Evolutionary conservation across 179 eudicot genomes (phyloP), one percentile per base, ranked within the genome.

Genomic region (Silene noctiflora): DNA sequence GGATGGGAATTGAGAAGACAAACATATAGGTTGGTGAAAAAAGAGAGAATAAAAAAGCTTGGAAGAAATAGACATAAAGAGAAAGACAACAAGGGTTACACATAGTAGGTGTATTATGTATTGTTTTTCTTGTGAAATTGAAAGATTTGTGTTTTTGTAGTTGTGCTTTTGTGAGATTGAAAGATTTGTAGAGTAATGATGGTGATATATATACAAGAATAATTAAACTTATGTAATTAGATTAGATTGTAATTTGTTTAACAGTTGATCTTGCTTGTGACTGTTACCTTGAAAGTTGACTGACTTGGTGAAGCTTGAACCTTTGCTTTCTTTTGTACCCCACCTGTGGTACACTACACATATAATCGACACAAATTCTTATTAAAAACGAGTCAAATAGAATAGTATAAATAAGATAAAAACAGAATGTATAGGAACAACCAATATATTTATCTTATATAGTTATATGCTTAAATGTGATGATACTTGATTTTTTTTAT

Each of bases 201-300:
- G 31, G 42, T 51, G 60, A 75, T 42, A 39, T 7, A 12, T 20
- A 12, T 20, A 21, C 10, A 20, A 44, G 51, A 7, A n/a, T n/a
- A 44, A 44, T 44, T 20, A 61, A 10, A 8, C 12, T 61, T 20
- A 61, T 61, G n/a, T 21, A 24, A 20, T 7, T 61, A 1, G 2
- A 0, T 7, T 61, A 0, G 2, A 4, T 11, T 20, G 4, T 20
- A 21, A 61, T 22, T 61, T 22, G 21, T 61, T 60, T 60, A 60
- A 60, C 2, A 11, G 42, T 27, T n/a, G n/a, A n/a, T n/a, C n/a
- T n/a, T n/a, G n/a, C n/a, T n/a, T n/a, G n/a, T n/a, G n/a, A n/a
- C n/a, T n/a, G n/a, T 78, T 83, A 90, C 97, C 96, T 93, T 93
- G 91, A 93, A 86, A 71, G 91, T 84, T 24, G 97, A 69, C 73